Evolutionary conservation across 176 grass and related monocot genomes (phyloP), one percentile per base, ranked within the genome.

Genomic region (Musa itinerans): DNA sequence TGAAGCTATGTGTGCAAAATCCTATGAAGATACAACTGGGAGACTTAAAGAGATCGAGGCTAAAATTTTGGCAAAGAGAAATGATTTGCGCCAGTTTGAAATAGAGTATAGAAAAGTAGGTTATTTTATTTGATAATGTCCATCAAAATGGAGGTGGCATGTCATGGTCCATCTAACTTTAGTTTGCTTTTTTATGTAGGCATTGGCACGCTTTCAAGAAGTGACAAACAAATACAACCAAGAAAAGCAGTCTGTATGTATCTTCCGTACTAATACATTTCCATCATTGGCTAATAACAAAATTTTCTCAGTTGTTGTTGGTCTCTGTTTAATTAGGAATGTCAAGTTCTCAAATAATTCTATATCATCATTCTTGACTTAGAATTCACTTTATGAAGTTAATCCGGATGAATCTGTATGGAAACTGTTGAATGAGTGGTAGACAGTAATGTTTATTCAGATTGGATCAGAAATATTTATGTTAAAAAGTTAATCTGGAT

Each of bases 31-130:
- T 54, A 91, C 90, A 69, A 98, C 88, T 21, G 76, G 91, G 76
- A 93, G 82, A 80, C 83, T 98, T 52, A 89, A 91, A 83, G 95
- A 93, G 63, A 87, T 94, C 83, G 90, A 98, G 62, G 81, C 84
- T 83, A 86, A 89, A 89, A 94, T 98, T 86, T 86, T 98, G 65
- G 81, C 76, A 22, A 98, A 98, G 71, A 89, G 95, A 91, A 93
- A 84, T 84, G 90, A 98, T 78, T 61, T 98, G 53, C 90, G 90
- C 53, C 86, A 91, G 65, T 98, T 98, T 67, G 90, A 98, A 89
- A 77, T 83, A 17, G 95, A 94, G 78, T 98, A 98, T 78, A 87
- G 95, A 93, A 93, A 93, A 85, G 95, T 98, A 66, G n/a, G 80
- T 76, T 25, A 75, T 65, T 54, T 51, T 77, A 79, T 78, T 53